These are phyloP conservation scores for Fraxinus pennsylvanica DNA, from an alignment of 257 asterid genomes.

Conservation along the genomic window DNA sequence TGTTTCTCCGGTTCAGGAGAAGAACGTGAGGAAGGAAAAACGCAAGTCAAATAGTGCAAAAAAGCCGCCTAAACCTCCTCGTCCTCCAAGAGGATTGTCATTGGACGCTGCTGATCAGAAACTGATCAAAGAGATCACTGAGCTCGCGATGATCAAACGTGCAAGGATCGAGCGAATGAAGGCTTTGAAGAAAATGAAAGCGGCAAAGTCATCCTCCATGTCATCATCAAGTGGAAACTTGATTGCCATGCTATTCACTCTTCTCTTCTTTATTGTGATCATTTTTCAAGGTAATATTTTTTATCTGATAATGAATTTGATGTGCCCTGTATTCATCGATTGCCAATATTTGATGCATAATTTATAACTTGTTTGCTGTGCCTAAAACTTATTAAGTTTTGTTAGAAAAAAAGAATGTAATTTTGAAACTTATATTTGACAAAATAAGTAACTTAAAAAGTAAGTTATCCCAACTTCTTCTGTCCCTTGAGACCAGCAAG, in stretches of 20 bases:
- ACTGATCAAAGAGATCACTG: conserved; percentile 72
- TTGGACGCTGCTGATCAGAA: conserved; percentile 89
- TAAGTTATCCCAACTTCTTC: background rate
- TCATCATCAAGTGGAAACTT: conserved; percentile 57
- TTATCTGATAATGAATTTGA: conserved; percentile 1
- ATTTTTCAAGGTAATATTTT: conserved; percentile 61
- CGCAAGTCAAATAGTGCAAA: conserved; percentile 56
- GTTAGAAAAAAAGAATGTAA: background rate
- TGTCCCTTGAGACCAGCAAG: background rate
- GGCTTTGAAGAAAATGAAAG: conserved; percentile 70
- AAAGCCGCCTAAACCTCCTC: conserved; percentile 81
- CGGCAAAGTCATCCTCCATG: conserved; percentile 51
- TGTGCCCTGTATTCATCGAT: background rate
- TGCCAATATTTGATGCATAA: background rate
- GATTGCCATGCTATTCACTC: conserved; percentile 64
- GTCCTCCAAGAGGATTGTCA: conserved; percentile 75
- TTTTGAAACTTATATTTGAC: background rate
- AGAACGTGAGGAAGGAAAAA: conserved; percentile 52
- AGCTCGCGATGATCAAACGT: conserved; percentile 66
- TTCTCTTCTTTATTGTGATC: conserved; percentile 62
- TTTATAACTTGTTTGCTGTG: background rate
- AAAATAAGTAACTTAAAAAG: background rate
- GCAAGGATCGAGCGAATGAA: conserved; percentile 78
- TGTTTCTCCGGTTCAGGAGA: conserved; percentile 32
- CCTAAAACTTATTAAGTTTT: background rate